Conservation (phyloP, 192 early-diverging fungal genomes). For the Dimargaris cristalligena region DNA sequence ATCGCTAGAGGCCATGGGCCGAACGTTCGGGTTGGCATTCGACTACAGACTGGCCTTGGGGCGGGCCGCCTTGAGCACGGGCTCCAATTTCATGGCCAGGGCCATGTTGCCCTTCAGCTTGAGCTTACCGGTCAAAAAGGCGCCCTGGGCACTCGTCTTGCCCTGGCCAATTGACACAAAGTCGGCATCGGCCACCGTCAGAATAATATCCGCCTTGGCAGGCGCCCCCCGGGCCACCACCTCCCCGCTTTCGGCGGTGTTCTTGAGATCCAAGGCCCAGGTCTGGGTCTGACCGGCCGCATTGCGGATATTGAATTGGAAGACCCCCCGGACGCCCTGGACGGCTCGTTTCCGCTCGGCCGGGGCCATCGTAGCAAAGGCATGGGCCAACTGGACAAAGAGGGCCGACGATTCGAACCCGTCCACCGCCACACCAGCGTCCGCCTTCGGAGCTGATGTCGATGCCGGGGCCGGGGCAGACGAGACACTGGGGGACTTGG, state of each 20-base stretch:
- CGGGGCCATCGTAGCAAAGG: constrained; percentile 36
- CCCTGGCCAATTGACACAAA: constrained; percentile 74
- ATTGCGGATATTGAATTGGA: constrained; percentile 77
- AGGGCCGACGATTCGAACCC: constrained; percentile 66
- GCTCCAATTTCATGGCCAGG: constrained; percentile 54
- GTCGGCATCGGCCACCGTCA: constrained; percentile 55
- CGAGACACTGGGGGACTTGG: constrained; percentile 20
- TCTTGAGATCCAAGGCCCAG: constrained; percentile 81
- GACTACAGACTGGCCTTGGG: constrained; percentile 49
- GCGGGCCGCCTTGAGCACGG: constrained; percentile 40
- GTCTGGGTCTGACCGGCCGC: constrained; percentile 42
- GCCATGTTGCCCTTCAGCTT: constrained; percentile 65
- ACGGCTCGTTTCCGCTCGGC: constrained; percentile 41
- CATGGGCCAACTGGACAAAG: constrained; percentile 45
- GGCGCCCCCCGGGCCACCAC: constrained; percentile 39
- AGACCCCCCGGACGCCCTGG: constrained; percentile 66
- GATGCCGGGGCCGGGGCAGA: constrained; percentile 19
- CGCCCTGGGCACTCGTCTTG: constrained; percentile 77
- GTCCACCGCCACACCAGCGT: constrained; percentile 30
- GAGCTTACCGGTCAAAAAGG: constrained; percentile 82
- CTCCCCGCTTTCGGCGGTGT: constrained; percentile 37
- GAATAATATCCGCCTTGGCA: constrained; percentile 48
- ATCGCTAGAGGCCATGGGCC: too few species aligned
- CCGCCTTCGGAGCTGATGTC: constrained; percentile 13
- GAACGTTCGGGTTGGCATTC: too few species aligned